These are phyloP conservation scores for Neofusicoccum laricinum DNA, from an alignment of 2,329 filamentous ascomycete genomes.

Conservation along the genomic window DNA sequence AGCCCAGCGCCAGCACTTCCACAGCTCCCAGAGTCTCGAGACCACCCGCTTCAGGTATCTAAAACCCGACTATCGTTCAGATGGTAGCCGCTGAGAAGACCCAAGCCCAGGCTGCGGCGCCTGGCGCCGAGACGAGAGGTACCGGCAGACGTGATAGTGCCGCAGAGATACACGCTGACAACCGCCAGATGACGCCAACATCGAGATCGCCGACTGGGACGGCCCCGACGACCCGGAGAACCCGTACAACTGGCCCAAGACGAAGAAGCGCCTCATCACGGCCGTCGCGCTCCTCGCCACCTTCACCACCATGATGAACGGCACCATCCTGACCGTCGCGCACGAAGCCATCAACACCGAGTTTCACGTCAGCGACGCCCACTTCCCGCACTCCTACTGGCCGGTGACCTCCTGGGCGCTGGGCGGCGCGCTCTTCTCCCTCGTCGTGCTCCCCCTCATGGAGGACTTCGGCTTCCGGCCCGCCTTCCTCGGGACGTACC, in stretches of 20 bases:
- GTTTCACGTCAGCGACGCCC: slow-evolving; percentile 33
- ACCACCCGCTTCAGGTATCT: no score
- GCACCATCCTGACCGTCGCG: slow-evolving; percentile 36
- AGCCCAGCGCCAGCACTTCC: no score
- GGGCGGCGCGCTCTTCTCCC: slow-evolving; percentile 35
- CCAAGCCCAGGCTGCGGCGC: no score
- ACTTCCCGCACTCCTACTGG: slow-evolving; percentile 41
- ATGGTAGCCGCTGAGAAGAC: no score
- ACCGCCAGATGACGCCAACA: background rate
- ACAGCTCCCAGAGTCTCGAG: no score
- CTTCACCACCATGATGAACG: slow-evolving; percentile 34
- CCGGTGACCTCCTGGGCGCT: slow-evolving; percentile 35
- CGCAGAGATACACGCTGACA: no score
- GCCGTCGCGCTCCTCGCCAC: slow-evolving; percentile 30
- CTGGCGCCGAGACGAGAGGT: no score
- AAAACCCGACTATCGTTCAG: no score
- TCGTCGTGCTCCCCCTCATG: slow-evolving; percentile 35
- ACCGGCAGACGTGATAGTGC: no score
- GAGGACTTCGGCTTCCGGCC: slow-evolving; percentile 36
- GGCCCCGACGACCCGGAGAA: slow-evolving; percentile 46
- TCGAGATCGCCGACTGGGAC: slow-evolving; percentile 45
- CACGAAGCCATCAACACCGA: slow-evolving; percentile 29
- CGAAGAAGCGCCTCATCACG: slow-evolving; percentile 34
- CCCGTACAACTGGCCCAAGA: slow-evolving; percentile 33
- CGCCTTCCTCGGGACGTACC: slow-evolving; percentile 31